Conservation (phyloP, 163 green algal genomes). For the Volvox carteri region DNA sequence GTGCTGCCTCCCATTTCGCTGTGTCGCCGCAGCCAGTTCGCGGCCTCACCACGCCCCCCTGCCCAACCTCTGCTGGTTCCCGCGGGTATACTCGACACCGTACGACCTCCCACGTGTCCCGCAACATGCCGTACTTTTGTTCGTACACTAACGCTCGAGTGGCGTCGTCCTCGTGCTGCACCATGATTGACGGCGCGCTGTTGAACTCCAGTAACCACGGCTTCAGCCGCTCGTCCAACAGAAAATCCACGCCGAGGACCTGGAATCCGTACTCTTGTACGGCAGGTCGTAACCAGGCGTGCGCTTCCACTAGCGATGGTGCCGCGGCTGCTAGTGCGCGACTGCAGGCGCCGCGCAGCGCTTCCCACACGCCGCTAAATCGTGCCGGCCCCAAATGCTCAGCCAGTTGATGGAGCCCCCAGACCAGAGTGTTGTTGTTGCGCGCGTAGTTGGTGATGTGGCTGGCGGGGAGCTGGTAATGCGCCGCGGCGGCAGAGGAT, state of each 20-base stretch:
- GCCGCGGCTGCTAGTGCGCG: conserved; percentile 52
- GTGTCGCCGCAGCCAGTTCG: background rate
- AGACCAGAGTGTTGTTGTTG: conserved; percentile 72
- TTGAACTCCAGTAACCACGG: conserved; percentile 85
- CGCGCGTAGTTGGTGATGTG: conserved; percentile 76
- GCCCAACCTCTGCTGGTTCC: background rate
- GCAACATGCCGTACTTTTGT: conserved; percentile 67
- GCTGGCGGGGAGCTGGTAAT: conserved; percentile 42
- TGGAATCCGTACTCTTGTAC: conserved; percentile 75
- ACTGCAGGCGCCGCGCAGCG: conserved; percentile 6
- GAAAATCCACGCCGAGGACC: conserved; percentile 77
- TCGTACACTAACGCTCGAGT: conserved; percentile 43
- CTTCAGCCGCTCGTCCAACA: conserved; percentile 68
- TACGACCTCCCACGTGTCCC: conserved; percentile 61
- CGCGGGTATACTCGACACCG: conserved; percentile 46
- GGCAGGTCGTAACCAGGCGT: conserved; percentile 57
- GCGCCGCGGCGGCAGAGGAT: background rate
- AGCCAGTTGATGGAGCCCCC: conserved; percentile 59
- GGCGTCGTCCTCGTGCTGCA: conserved; percentile 42
- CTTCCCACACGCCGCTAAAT: conserved; percentile 57
- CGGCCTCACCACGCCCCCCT: background rate
- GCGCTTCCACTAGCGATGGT: conserved; percentile 59
- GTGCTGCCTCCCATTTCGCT: background rate
- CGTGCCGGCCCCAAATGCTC: conserved; percentile 51
- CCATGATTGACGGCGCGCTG: conserved; percentile 68